A percentile compares a stretch with the other conserved stretches of the same genome.
These are phyloP conservation scores for Cladosporium sp. DNA, from an alignment of 2,329 filamentous ascomycete genomes.

Conservation along the genomic window DNA sequence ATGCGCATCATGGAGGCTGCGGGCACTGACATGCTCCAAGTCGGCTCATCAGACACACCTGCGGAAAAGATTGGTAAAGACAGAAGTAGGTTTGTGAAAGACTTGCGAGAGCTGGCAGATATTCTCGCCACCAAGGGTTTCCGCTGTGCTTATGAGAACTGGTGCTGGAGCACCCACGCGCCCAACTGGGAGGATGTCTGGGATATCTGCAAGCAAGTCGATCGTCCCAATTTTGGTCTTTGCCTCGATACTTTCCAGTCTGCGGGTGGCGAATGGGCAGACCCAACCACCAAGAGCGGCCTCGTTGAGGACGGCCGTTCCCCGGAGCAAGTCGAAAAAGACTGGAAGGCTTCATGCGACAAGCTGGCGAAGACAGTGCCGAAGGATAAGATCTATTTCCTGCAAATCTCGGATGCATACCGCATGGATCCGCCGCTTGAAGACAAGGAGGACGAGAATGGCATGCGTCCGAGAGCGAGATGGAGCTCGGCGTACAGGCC, in stretches of 20 bases:
- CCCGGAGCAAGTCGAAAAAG: conserved; percentile 50
- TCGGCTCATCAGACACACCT: conserved; percentile 65
- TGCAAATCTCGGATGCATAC: conserved; percentile 78
- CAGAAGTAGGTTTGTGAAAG: conserved; percentile 56
- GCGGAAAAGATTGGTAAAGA: conserved; percentile 55
- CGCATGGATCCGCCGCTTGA: conserved; percentile 53
- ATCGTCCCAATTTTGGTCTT: conserved; percentile 68
- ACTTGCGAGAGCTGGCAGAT: conserved; percentile 66
- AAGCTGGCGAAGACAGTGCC: conserved; percentile 62
- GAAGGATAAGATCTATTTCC: conserved; percentile 69
- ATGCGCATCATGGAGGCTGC: conserved; percentile 69
- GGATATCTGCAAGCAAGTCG: conserved; percentile 64
- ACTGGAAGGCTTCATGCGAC: conserved; percentile 39
- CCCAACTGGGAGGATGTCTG: conserved; percentile 70
- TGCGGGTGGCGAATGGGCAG: conserved; percentile 71
- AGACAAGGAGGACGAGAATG: conserved; percentile 52
- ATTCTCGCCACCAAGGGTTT: conserved; percentile 60
- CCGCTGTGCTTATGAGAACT: conserved; percentile 75
- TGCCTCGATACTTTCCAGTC: conserved; percentile 80
- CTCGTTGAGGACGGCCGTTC: conserved; percentile 52
- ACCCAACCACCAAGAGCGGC: conserved; percentile 67
- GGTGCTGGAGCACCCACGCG: conserved; percentile 76
- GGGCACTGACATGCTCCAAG: conserved; percentile 71
- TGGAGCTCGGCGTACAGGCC: conserved; percentile 75
- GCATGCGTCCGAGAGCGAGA: conserved; percentile 60